Evolutionary conservation across 2,329 filamentous ascomycete genomes (phyloP).

Genomic region (Aureobasidium sp.): DNA sequence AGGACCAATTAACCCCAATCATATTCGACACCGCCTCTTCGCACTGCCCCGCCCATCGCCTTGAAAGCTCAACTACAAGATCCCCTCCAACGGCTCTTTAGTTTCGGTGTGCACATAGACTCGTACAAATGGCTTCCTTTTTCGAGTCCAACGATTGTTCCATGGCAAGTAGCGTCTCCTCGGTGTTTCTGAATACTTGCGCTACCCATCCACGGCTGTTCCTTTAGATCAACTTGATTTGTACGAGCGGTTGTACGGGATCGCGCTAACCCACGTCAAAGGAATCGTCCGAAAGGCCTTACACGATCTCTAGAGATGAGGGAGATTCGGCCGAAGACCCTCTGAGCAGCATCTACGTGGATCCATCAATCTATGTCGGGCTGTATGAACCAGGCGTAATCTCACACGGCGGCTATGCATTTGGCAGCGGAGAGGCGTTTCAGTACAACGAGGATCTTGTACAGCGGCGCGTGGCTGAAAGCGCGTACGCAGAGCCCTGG

Average conservation of each 20-base stretch:
- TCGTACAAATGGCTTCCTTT: conserved; percentile 6
- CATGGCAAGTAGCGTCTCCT: conserved; percentile 4
- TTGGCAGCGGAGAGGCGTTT: neutral
- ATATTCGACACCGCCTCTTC: conserved; percentile 7
- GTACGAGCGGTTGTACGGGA: neutral
- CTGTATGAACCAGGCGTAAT: neutral
- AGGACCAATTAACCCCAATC: conserved; percentile 6
- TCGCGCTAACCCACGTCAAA: conserved; percentile 4
- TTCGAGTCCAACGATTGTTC: neutral
- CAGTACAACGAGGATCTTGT: conserved; percentile 10
- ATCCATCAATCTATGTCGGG: neutral
- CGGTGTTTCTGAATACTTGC: neutral
- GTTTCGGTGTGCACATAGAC: neutral
- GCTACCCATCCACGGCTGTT: conserved; percentile 9
- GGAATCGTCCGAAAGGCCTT: neutral
- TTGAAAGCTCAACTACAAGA: neutral
- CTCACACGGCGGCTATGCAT: neutral
- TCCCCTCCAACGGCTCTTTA: neutral
- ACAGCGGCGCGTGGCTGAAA: conserved; percentile 5
- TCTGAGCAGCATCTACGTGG: neutral
- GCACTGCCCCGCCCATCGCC: neutral
- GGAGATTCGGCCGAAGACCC: conserved; percentile 1
- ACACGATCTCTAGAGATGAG: neutral
- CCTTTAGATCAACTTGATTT: conserved; percentile 3
- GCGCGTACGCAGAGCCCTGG: conserved; percentile 3